Conservation (phyloP, 495 filamentous ascomycete genomes). For the Aspergillus funiculosus region DNA sequence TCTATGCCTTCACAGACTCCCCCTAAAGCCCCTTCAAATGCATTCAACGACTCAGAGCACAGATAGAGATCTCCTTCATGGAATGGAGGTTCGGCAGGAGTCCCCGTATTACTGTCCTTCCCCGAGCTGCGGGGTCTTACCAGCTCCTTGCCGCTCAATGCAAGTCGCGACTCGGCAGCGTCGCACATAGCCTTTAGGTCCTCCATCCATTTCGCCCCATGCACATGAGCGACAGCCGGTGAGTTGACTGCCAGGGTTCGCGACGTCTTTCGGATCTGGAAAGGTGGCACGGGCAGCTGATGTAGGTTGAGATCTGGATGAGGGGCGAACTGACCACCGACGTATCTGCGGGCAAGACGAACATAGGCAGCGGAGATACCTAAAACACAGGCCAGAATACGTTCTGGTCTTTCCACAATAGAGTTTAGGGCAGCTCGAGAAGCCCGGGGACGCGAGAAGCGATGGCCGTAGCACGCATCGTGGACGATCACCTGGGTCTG, state of each 20-base stretch:
- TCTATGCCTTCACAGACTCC: slow-evolving; percentile 90
- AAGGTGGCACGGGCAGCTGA: slow-evolving; percentile 59
- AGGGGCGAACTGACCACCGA: slow-evolving; percentile 60
- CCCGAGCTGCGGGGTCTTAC: slow-evolving; percentile 49
- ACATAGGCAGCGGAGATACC: slow-evolving; percentile 87
- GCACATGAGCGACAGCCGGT: slow-evolving; percentile 69
- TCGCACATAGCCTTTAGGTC: slow-evolving; percentile 82
- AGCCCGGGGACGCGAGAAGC: slow-evolving; percentile 74
- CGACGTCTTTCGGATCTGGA: slow-evolving; percentile 70
- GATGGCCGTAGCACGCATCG: slow-evolving; percentile 90
- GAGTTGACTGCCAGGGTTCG: slow-evolving; percentile 60
- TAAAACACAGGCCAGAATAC: slow-evolving; percentile 75
- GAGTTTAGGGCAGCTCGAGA: slow-evolving; percentile 57
- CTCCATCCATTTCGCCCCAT: slow-evolving; percentile 85
- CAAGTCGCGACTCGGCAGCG: slow-evolving; percentile 65
- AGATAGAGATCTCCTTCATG: slow-evolving; percentile 88
- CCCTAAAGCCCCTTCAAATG: slow-evolving; percentile 82
- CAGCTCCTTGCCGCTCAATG: slow-evolving; percentile 68
- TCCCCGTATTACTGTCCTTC: slow-evolving; percentile 29
- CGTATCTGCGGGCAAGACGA: slow-evolving; percentile 73
- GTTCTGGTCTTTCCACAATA: slow-evolving; percentile 89
- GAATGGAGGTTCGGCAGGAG: slow-evolving; percentile 45
- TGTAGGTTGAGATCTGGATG: slow-evolving; percentile 48
- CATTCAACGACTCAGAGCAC: slow-evolving; percentile 74
- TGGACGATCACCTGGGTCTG: slow-evolving; percentile 80